Conservation (phyloP, 73 alveolate species). For the Paramecium primaurelia region DNA sequence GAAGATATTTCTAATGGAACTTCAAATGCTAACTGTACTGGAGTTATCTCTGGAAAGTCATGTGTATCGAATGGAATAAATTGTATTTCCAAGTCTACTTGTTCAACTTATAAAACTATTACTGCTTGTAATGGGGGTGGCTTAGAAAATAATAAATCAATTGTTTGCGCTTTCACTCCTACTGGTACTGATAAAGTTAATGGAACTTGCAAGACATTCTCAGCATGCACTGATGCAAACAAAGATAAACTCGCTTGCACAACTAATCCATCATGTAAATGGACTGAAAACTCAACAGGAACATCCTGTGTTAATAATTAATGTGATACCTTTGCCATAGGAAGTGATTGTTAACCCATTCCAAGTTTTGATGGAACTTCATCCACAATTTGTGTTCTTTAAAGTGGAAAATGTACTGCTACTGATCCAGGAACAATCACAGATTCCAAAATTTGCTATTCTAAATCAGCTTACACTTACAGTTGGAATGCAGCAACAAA, state of each 20-base stretch:
- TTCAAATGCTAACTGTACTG: neutral
- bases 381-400: neutral
- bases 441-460: neutral
- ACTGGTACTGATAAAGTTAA: neutral
- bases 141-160: neutral
- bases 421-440: neutral
- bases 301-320: neutral
- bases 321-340: neutral
- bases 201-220: neutral
- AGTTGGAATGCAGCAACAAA: conserved; percentile 8
- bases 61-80: neutral
- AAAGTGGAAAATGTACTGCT: neutral
- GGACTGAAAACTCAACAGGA: neutral
- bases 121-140: conserved; percentile 35
- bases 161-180: conserved; percentile 19
- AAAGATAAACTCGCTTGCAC: neutral
- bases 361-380: neutral
- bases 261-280: neutral
- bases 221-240: neutral
- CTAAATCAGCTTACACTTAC: neutral
- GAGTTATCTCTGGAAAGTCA: neutral
- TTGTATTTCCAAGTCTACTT: neutral
- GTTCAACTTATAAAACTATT: neutral
- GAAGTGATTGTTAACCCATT: neutral
- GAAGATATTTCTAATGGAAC: neutral